Evolutionary conservation across 495 filamentous ascomycete genomes (phyloP), one percentile per base, ranked within the genome.

Genomic region (Coniosporium apollinis): DNA sequence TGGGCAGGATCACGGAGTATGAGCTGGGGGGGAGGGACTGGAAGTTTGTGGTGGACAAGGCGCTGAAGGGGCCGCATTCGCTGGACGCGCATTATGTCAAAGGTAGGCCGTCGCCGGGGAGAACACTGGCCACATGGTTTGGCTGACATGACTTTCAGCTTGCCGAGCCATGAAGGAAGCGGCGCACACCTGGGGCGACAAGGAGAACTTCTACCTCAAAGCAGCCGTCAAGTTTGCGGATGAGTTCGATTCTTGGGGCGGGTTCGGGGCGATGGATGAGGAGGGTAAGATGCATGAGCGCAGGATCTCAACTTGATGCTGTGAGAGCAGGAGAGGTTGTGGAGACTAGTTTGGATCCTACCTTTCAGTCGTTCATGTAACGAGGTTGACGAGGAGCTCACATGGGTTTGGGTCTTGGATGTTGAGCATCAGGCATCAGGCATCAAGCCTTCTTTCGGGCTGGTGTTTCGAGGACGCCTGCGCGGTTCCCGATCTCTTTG

Each of bases 81-180:
- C 70, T 68, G 1, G 82, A 94, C 61, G 69, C 79, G 17, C 80
- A 89, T 56, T 92, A 69, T 52, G 78, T 92, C 8, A 87, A 89
- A 55, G 68, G 69, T 69, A 42, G 39, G 55, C 49, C 11, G 19
- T n/a, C n/a, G n/a, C n/a, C n/a, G n/a, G n/a, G n/a, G n/a, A n/a
- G n/a, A n/a, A n/a, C n/a, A n/a, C n/a, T n/a, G n/a, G n/a, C n/a
- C n/a, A n/a, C n/a, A n/a, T n/a, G n/a, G n/a, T n/a, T n/a, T n/a
- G n/a, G n/a, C n/a, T n/a, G n/a, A n/a, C n/a, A n/a, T n/a, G n/a
- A n/a, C n/a, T n/a, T 20, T 1, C 25, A 67, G 83, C 67, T 5
- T 49, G 87, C 8, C 66, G 82, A 24, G 72, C 79, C 1, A 72
- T 93, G 55, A 76, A 67, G 41, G 77, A 79, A 42, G 69, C 73